These are phyloP conservation scores for Rhexocercosporidium sp. DNA, from an alignment of 2,329 filamentous ascomycete species.

Conservation along the genomic window DNA sequence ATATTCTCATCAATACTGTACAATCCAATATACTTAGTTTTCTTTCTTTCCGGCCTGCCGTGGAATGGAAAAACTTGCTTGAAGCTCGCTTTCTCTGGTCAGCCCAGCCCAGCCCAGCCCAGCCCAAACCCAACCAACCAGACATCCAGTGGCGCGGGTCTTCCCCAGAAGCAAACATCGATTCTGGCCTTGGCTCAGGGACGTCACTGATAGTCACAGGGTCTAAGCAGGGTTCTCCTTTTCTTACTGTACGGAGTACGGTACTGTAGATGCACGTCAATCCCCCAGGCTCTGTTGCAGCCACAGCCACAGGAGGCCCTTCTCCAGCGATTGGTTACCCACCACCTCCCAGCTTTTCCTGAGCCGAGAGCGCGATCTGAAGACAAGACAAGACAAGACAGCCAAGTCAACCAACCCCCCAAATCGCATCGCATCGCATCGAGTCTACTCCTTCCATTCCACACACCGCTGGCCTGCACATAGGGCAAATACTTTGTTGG, in stretches of 20 bases:
- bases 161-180: background rate
- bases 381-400: constrained; percentile 3
- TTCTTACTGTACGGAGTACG: background rate
- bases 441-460: constrained; percentile 16
- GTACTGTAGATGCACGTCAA: constrained; percentile 16
- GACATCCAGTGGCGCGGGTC: background rate
- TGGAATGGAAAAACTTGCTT: background rate
- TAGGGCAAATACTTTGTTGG: constrained; percentile 16
- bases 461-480: constrained; percentile 28
- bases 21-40: background rate
- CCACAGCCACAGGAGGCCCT: background rate
- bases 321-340: background rate
- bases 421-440: background rate
- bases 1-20: too few species aligned
- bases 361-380: constrained; percentile 7
- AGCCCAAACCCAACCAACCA: too few species aligned
- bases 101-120: too few species aligned
- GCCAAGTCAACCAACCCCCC: background rate
- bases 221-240: constrained; percentile 10
- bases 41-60: background rate
- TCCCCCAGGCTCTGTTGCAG: constrained; percentile 2
- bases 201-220: background rate
- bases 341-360: background rate
- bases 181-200: too few species aligned
- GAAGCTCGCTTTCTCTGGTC: too few species aligned